Conservation (phyloP, 2,329 filamentous ascomycete species). For the Rhynchosporium graminicola region DNA sequence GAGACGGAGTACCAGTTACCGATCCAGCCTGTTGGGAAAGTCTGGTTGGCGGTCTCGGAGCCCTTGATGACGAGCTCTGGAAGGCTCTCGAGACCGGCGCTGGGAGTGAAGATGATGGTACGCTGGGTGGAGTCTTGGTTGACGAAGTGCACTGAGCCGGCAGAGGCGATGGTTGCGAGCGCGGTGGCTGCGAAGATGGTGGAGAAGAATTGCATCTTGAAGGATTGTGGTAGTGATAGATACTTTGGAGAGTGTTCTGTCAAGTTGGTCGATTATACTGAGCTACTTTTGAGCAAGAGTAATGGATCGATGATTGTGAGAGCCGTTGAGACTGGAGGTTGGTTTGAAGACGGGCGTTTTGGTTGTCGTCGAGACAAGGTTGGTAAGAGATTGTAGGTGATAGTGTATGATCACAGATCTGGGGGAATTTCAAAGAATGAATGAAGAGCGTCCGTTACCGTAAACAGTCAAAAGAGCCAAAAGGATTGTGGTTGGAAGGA, state of each 20-base stretch:
- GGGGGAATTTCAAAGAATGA: slow-evolving; percentile 28
- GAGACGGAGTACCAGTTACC: slow-evolving; percentile 49
- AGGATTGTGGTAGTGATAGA: slow-evolving; percentile 33
- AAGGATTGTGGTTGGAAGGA: slow-evolving; percentile 29
- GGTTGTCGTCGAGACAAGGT: slow-evolving; percentile 31
- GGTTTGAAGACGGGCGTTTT: slow-evolving; percentile 16
- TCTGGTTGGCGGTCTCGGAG: slow-evolving; percentile 42
- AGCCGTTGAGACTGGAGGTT: slow-evolving; percentile 29
- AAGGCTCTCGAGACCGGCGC: slow-evolving; percentile 28
- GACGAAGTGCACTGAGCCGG: slow-evolving; percentile 57
- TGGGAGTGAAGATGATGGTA: slow-evolving; percentile 39
- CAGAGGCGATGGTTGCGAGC: slow-evolving; percentile 48
- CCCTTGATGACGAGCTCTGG: slow-evolving; percentile 31
- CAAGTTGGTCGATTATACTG: slow-evolving; percentile 33
- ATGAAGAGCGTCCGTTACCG: slow-evolving; percentile 28
- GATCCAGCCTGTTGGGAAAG: slow-evolving; percentile 43
- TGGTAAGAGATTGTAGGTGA: slow-evolving; percentile 25
- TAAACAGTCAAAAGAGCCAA: slow-evolving; percentile 20
- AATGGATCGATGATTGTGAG: slow-evolving; percentile 21
- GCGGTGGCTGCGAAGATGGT: slow-evolving; percentile 44
- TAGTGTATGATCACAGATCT: slow-evolving; percentile 37
- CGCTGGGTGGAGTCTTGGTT: slow-evolving; percentile 53
- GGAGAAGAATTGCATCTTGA: slow-evolving; percentile 56
- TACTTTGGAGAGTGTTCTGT: slow-evolving; percentile 21
- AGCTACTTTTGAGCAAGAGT: slow-evolving; percentile 19